Conservation (phyloP, 129 eudicot genomes). For the sunflower (Helianthus annuus) region HanXRQr2.0-SUNRISE NC_035444.2:44540549-44541048, state of each 20-base stretch:
- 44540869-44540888: constrained; percentile 93
- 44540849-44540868: constrained; percentile 96
- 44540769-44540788: not conserved
- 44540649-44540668: constrained; percentile 1
- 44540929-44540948: constrained; percentile 90
- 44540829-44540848: constrained; percentile 35
- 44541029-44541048: constrained; percentile 70
- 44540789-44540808: not conserved
- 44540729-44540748: not conserved
- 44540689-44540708: not conserved
- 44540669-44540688: constrained; percentile 3
- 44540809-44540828: not conserved
- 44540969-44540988: not conserved
- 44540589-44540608: constrained; percentile 74
- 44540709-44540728: constrained; percentile 14
- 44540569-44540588: constrained; percentile 85
- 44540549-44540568: constrained; percentile 93
- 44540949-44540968: constrained; percentile 83
- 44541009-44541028: constrained; percentile 18
- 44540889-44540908: constrained; percentile 98
- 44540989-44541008: constrained; percentile 1
- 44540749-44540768: too few relatives aligned
- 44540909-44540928: constrained; percentile 98
- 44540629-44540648: not conserved
- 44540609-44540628: not conserved